Evolutionary conservation across 139 green algal species (phyloP), one percentile per base, ranked within the genome.

Genomic region (Edaphochlamys debaryana): DNA sequence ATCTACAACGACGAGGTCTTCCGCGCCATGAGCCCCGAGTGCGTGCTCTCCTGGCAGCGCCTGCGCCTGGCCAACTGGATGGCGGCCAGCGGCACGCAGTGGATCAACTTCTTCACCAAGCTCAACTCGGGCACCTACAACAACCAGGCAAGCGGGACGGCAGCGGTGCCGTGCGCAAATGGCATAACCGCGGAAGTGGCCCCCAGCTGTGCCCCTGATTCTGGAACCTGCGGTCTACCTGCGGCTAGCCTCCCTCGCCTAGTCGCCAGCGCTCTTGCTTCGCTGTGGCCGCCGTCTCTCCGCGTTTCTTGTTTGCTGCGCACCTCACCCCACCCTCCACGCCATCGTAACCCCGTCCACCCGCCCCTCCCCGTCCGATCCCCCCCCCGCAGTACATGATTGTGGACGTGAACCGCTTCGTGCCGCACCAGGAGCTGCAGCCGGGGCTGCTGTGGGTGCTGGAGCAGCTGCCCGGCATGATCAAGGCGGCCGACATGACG

Each of bases 41-140:
- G 71, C 52, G 79, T 96, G 83, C 86, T 93, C 41, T 92, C 86
- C 82, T 97, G 94, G 94, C 89, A 95, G 85, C 90, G 94, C 40
- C 90, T 96, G 66, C 84, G 94, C 15, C 78, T 90, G 30, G 94
- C 94, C 38, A 95, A 95, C 84, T 88, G 90, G 84, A 74, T 95
- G 69, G 92, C 92, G 0, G 42, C 4, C 37, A 91, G 36, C 63
- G 92, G 91, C 34, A 58, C 79, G 63, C 80, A 90, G 42, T 97
- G 92, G 92, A 67, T 90, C 20, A 32, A 67, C 0, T 4, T 82
- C 4, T 87, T 97, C 79, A 75, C 80, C n/a, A 71, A 56, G 5
- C 67, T 90, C 77, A 95, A 96, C 84, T 87, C 78, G 62, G 78
- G 87, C 37, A 96, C 93, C 25, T 96, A 96, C 92, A 97, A 97